Base-by-base conservation (phyloP, 208 protist genomes). In the Wallacemonas rigidus region DNA sequence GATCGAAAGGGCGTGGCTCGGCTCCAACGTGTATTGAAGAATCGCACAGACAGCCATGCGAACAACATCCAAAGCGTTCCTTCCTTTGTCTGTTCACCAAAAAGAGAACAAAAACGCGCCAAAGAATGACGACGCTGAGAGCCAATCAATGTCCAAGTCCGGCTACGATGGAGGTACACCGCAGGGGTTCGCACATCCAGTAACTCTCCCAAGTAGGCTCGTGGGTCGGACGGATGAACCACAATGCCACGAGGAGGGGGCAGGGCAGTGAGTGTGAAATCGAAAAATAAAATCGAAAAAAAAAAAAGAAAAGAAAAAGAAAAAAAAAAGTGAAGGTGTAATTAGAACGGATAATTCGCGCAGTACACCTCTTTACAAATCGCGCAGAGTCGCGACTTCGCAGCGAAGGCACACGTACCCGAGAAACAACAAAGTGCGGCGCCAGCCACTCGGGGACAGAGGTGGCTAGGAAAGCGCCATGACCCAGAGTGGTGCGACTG, bases 1-100 rank as follows among this genome's bases (percentile, higher is more conserved):
- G 36, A 63, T 14, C 9, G 57, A 45, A 9, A 63, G 39, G n/a
- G 57, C 57, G n/a, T 63, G 57, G 39, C 57, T 63, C 9, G 57
- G 57, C 57, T n/a, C 36, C 9, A 14, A 14, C 36, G 3, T 38
- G 57, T 45, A 63, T 9, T 38, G 57, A 9, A 63, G 39, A 63
- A 63, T 63, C 4, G 17, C 4, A n/a, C 57, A 38, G 17, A 63
- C 57, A n/a, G 57, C 38, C 57, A 63, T 63, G 26, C 26, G 26
- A 26, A 26, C 26, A 26, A 26, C 26, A 26, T 26, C 26, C 26
- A 26, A 26, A 26, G 26, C 26, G 26, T 26, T 26, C 26, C 26
- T 26, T 26, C 26, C 26, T 26, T 26, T 26, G 0, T 26, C 26
- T 26, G 26, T 26, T 26, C 26, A 26, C 26, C 26, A 0, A 26